phyloP scores from a whole-genome alignment of 2,329 filamentous ascomycete genomes.

The Plenodomus lindquistii region DNA sequence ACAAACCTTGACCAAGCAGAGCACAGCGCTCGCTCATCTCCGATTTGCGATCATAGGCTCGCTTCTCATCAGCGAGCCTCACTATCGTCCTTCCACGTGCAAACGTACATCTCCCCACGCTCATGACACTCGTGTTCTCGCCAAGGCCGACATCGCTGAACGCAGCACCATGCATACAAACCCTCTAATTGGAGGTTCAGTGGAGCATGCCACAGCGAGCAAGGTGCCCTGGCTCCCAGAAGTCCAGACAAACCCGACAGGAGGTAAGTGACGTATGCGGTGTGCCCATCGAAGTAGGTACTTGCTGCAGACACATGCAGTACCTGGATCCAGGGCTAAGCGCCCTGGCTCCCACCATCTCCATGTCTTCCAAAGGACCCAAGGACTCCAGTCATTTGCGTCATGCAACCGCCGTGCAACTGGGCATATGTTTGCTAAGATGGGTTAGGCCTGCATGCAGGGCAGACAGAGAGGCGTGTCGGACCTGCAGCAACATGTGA shows the following conservation, averaged over 20 bases:
- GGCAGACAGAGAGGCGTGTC: not conserved
- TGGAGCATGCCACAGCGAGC: not conserved
- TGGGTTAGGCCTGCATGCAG: not conserved
- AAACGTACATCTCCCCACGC: not conserved
- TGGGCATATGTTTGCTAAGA: not conserved
- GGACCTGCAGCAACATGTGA: not conserved
- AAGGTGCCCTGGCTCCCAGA: not conserved
- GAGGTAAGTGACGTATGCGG: not conserved
- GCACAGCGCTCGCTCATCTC: not conserved
- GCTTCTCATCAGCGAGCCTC: not conserved
- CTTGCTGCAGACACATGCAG: conserved; percentile 6
- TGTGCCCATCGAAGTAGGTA: not conserved
- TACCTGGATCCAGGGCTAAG: not conserved
- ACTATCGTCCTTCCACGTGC: not conserved
- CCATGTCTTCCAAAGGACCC: not conserved
- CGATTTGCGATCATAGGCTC: not conserved
- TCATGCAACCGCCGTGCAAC: not conserved
- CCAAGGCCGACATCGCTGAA: conserved; percentile 5
- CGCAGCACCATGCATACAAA: not conserved
- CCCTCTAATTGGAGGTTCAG: not conserved
- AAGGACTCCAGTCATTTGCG: not conserved
- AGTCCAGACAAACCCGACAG: not conserved
- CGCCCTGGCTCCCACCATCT: conserved; percentile 10
- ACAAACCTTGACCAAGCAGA: not conserved
- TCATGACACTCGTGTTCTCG: conserved; percentile 4